Evolutionary conservation across 495 filamentous ascomycete genomes (phyloP).

Genomic region (Neurospora hispaniola): DNA sequence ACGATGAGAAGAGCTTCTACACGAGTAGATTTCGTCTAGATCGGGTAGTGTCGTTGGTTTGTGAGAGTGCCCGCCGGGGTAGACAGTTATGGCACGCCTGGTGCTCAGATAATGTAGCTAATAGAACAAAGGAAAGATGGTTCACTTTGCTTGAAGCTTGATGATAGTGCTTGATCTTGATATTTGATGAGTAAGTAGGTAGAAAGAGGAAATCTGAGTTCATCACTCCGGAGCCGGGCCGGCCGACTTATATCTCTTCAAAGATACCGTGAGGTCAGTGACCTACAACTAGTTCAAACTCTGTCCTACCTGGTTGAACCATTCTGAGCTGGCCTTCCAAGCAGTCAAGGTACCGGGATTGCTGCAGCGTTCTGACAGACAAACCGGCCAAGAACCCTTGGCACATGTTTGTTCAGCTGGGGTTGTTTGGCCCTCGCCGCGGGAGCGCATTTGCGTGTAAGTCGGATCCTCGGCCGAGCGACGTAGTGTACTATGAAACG

Average conservation of each 20-base stretch:
- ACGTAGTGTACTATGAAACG: not conserved
- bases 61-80: conserved; percentile 7
- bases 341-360: not conserved
- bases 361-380: not conserved
- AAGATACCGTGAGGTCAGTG: not conserved
- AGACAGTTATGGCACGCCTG: conserved; percentile 3
- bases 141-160: not conserved
- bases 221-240: not conserved
- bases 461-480: not conserved
- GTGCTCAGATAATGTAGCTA: conserved; percentile 3
- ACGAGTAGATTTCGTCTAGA: not conserved
- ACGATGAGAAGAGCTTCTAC: not conserved
- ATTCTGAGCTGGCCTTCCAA: not conserved
- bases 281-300: not conserved
- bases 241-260: not conserved
- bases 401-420: not conserved
- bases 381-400: not conserved
- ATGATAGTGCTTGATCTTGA: not conserved
- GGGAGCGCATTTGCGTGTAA: not conserved
- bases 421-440: not conserved
- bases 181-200: not conserved
- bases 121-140: not conserved
- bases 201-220: not conserved
- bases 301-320: not conserved
- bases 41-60: not conserved